Base-by-base conservation (phyloP, 1,139 yeast species). In the Wickerhamomyces sp. region DNA sequence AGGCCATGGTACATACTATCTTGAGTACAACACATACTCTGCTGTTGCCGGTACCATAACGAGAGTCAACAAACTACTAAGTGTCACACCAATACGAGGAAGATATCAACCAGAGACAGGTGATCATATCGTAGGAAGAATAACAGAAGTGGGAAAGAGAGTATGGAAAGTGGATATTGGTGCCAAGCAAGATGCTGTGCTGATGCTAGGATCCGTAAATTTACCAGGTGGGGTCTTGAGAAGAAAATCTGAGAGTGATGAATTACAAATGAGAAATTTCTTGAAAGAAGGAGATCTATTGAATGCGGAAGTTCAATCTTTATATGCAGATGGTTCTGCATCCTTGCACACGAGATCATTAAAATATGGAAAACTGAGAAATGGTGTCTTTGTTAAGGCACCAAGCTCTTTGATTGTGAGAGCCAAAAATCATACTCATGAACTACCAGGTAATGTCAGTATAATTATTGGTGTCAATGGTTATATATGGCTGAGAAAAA, bases 151-250 rank as follows among this genome's bases (percentile, higher is more conserved):
- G 6, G 96, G 95, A 0, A 83, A 84, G 51, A 86, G 85, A 59
- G 70, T 97, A 52, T 94, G 99, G 98, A 89, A 85, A 58, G 97
- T 94, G 16, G 97, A 92, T 55, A 88, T 94, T 53, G 97, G 98
- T 14, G 87, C 88, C 17, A 83, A 81, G 52, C 96, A 88, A 55
- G 95, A 89, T 59, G 98, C 97, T 0, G 80, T 87, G 0, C 67
- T 94, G 47, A 83, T 88, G 88, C 71, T 94, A 45, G 98, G 98
- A 9, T 87, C 96, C 1, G 97, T 94, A 19, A 94, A 94, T 61
- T 70, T 94, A 47, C 99, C 99, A 1, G 98, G 99, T 40, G 99
- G 99, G 41, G 88, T 94, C 3, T 68, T 92, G 53, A 77, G 98
- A 61, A 75, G 98, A 56, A 94, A 94, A 59, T 81, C 92, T 22